Percentiles rank a stretch among this genome's conserved stretches.
Evolutionary conservation across 164 flowering plant species (phyloP).

Genomic region (Annona cherimola): DNA sequence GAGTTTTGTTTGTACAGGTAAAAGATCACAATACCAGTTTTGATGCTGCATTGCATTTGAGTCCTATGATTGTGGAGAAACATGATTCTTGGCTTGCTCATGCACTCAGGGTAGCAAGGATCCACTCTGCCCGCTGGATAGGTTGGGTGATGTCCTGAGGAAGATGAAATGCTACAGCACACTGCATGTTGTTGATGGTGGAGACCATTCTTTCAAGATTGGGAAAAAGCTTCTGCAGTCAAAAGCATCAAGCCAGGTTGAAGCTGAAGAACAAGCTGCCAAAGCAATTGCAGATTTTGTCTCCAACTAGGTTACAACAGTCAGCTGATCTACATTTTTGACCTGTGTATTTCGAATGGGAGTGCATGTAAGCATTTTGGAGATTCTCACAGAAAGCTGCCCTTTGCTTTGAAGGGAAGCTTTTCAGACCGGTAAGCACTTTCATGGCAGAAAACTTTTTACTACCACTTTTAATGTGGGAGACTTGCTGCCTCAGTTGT

Average conservation of each 20-base stretch:
- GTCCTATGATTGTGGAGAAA: not conserved
- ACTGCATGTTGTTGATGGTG: constrained; percentile 74
- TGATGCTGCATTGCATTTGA: not conserved
- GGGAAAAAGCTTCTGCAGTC: constrained; percentile 53
- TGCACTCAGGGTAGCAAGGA: constrained; percentile 78
- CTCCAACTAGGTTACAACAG: constrained; percentile 16
- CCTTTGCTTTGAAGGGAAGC: not conserved
- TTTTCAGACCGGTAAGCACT: not conserved
- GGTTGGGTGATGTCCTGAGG: constrained; percentile 50
- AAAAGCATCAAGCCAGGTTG: constrained; percentile 49
- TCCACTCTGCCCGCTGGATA: constrained; percentile 70
- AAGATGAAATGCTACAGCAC: constrained; percentile 50
- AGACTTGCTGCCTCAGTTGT: too few species aligned
- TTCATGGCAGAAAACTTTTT: too few species aligned
- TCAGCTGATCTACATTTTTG: not conserved
- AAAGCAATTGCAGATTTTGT: constrained; percentile 53
- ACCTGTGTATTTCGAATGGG: not conserved
- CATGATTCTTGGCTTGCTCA: not conserved
- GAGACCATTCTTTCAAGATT: constrained; percentile 89
- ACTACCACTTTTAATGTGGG: too few species aligned
- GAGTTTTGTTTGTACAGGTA: constrained; percentile 86
- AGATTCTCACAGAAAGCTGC: not conserved
- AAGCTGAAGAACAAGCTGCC: constrained; percentile 61
- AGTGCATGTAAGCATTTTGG: not conserved
- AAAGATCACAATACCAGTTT: not conserved